Conservation (phyloP, 345 rosid species). For the Citrus reticulata region DNA sequence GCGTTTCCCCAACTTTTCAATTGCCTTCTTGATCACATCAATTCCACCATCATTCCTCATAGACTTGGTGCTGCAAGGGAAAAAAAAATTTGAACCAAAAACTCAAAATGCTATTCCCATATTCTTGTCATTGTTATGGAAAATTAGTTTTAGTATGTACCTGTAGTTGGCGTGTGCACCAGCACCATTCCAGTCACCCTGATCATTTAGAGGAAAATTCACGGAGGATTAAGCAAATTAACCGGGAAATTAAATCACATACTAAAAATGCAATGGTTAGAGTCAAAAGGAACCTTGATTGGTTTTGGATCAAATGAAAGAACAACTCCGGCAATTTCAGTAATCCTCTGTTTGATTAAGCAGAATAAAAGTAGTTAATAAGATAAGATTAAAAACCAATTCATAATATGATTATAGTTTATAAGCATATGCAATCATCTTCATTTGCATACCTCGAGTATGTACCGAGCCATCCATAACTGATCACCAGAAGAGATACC, state of each 20-base stretch:
- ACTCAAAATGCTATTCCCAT: neutral
- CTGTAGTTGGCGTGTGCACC: conserved; percentile 95
- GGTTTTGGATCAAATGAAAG: conserved; percentile 90
- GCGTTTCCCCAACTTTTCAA: conserved; percentile 62
- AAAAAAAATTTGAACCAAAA: neutral
- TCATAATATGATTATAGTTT: no score
- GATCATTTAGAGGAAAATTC: neutral
- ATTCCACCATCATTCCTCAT: conserved; percentile 77
- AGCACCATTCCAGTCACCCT: conserved; percentile 97
- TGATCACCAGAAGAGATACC: conserved; percentile 80
- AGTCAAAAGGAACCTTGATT: conserved; percentile 38
- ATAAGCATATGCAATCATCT: no score
- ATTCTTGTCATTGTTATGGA: neutral
- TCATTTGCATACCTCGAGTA: conserved; percentile 56
- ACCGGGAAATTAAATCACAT: neutral
- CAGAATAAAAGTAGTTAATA: neutral
- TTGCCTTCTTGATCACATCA: conserved; percentile 60
- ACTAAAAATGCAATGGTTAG: neutral
- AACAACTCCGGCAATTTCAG: conserved; percentile 72
- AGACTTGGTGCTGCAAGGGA: conserved; percentile 61
- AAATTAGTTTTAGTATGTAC: conserved; percentile 18
- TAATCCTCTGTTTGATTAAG: conserved; percentile 53
- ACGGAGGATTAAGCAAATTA: neutral
- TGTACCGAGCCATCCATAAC: conserved; percentile 74
- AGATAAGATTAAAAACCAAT: no score